Conservation (phyloP, 495 filamentous ascomycete genomes). For the Penicillium lividum region DNA sequence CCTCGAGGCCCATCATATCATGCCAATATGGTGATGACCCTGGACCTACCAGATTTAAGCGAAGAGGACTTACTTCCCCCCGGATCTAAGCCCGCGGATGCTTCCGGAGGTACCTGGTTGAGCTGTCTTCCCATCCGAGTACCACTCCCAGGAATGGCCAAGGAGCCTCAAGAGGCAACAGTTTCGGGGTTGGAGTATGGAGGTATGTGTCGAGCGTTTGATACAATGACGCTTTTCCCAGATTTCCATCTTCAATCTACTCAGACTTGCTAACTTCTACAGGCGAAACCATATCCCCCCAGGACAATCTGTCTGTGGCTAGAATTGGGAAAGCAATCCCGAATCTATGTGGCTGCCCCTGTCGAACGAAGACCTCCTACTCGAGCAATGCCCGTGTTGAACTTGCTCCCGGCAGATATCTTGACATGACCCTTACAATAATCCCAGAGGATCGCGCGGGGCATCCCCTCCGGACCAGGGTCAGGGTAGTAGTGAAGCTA, state of each 20-base stretch:
- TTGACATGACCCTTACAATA: conserved; percentile 16
- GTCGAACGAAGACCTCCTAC: neutral
- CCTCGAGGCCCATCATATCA: neutral
- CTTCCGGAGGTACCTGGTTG: neutral
- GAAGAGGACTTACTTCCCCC: neutral
- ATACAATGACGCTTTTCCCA: neutral
- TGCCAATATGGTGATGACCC: neutral
- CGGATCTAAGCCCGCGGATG: neutral
- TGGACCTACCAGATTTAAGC: neutral
- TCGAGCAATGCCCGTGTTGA: conserved; percentile 1
- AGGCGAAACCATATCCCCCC: neutral
- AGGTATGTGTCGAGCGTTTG: neutral
- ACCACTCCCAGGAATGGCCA: neutral
- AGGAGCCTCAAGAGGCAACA: neutral
- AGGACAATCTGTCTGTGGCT: neutral
- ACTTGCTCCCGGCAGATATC: neutral
- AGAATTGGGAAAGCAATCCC: neutral
- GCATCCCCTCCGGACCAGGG: conserved; percentile 13
- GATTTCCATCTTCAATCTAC: neutral
- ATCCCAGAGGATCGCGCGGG: neutral
- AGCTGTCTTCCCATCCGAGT: neutral
- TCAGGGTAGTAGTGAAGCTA: conserved; percentile 20
- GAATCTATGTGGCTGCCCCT: conserved; percentile 4
- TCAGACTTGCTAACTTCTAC: neutral
- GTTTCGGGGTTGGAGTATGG: neutral